Evolutionary conservation across 768 basidiomycete species (phyloP).

Genomic region (Auricularia sp.): DNA sequence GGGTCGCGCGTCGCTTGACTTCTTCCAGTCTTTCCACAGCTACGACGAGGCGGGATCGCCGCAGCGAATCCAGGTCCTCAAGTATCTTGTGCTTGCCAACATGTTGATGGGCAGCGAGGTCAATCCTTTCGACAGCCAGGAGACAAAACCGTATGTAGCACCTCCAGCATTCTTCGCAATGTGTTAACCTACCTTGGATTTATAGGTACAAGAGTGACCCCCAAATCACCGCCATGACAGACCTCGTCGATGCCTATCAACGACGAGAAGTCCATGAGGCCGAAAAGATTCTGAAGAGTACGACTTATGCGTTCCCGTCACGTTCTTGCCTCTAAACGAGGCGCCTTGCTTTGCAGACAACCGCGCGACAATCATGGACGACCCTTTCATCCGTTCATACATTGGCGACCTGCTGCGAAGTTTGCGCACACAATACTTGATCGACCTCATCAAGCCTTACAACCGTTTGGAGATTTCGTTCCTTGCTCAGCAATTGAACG

Average conservation of each 20-base stretch:
- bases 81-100: conserved; percentile 94
- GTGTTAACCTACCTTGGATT: too few relatives aligned
- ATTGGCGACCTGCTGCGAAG: conserved; percentile 94
- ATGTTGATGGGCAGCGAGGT: conserved; percentile 98
- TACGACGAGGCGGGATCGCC: conserved; percentile 97
- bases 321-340: neutral
- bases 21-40: conserved; percentile 97
- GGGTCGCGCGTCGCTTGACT: conserved; percentile 94
- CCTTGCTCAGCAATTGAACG: conserved; percentile 96
- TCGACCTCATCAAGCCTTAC: conserved; percentile 97
- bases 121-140: conserved; percentile 98
- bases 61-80: conserved; percentile 94
- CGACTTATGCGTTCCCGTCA: conserved; percentile 6
- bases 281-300: conserved; percentile 88
- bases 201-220: conserved; percentile 86
- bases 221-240: conserved; percentile 97
- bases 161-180: conserved; percentile 14
- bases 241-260: conserved; percentile 93
- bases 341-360: conserved; percentile 49
- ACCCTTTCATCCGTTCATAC: conserved; percentile 87
- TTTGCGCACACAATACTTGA: conserved; percentile 90
- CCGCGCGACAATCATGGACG: conserved; percentile 90
- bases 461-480: conserved; percentile 87
- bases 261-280: conserved; percentile 94
- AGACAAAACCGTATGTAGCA: conserved; percentile 79